Percentiles rank a stretch among this genome's conserved stretches.
Evolutionary conservation across 2,329 filamentous ascomycete genomes (phyloP).

Genomic region (Curvularia eragrostidis): DNA sequence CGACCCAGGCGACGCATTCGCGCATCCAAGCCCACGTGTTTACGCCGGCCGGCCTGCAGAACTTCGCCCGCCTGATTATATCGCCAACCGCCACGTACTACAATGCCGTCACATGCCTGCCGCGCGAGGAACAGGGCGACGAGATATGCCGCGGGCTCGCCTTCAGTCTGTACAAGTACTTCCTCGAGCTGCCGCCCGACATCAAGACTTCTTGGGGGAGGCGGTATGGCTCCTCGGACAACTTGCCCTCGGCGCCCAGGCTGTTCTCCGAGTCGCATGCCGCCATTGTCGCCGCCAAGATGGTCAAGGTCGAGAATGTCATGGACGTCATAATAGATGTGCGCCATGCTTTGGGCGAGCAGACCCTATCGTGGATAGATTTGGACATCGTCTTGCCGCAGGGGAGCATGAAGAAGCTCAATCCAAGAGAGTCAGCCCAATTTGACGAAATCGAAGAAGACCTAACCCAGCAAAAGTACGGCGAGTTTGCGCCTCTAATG

Average conservation of each 20-base stretch:
- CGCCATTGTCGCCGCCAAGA: constrained; percentile 83
- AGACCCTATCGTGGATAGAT: constrained; percentile 84
- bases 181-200: constrained; percentile 79
- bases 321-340: constrained; percentile 75
- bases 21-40: constrained; percentile 95
- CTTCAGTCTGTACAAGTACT: constrained; percentile 94
- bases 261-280: constrained; percentile 93
- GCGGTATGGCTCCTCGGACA: constrained; percentile 59
- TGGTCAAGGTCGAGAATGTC: constrained; percentile 81
- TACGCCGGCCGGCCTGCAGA: constrained; percentile 85
- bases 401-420: constrained; percentile 65
- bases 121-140: constrained; percentile 93
- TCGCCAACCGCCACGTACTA: constrained; percentile 93
- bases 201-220: constrained; percentile 74
- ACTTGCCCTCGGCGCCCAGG: constrained; percentile 67
- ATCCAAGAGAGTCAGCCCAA: constrained; percentile 61
- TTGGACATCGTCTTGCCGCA: constrained; percentile 85
- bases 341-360: constrained; percentile 77
- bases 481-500: constrained; percentile 76
- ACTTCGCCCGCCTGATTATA: constrained; percentile 88
- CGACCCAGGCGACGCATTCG: constrained; percentile 87
- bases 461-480: constrained; percentile 74
- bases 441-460: constrained; percentile 69
- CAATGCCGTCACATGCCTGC: constrained; percentile 84
- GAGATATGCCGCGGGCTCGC: constrained; percentile 90